These are phyloP conservation scores for Eimeria maxima DNA, from an alignment of 169 alveolate genomes.

Conservation along the genomic window DNA sequence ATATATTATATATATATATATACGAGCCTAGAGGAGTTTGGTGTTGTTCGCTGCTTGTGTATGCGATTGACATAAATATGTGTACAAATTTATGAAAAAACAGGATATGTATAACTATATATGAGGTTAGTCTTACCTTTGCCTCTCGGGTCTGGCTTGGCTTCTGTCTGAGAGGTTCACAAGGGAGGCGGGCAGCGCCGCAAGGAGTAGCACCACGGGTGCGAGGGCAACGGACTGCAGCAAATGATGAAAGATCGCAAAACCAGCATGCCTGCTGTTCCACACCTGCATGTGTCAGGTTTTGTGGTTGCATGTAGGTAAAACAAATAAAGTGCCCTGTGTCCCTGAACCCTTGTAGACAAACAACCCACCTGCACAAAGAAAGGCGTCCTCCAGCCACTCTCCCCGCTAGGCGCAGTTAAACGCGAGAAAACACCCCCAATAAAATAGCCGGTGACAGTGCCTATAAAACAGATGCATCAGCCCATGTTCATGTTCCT, in stretches of 20 bases:
- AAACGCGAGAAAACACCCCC: slow-evolving; percentile 70
- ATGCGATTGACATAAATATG: no score
- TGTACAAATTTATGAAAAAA: neutral
- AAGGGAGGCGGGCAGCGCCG: slow-evolving; percentile 6
- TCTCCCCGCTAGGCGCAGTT: slow-evolving; percentile 25
- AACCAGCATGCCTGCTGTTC: neutral
- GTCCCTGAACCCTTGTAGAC: no score
- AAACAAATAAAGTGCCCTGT: no score
- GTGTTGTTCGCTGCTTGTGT: no score
- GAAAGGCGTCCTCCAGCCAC: slow-evolving; percentile 76
- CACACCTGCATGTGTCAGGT: no score
- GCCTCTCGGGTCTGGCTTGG: slow-evolving; percentile 23
- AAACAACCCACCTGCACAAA: slow-evolving; percentile 59
- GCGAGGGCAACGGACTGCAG: slow-evolving; percentile 43
- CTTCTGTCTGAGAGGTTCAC: slow-evolving; percentile 31
- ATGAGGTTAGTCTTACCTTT: neutral
- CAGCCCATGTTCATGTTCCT: neutral
- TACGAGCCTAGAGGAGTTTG: no score
- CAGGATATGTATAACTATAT: neutral
- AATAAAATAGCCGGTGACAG: slow-evolving; percentile 63
- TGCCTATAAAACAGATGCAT: neutral
- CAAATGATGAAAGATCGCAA: neutral
- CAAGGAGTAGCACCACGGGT: slow-evolving; percentile 13
- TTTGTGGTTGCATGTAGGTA: no score
- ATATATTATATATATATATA: no score